Evolutionary conservation across 768 basidiomycete genomes (phyloP).

Genomic region (Leccinum obscurum): DNA sequence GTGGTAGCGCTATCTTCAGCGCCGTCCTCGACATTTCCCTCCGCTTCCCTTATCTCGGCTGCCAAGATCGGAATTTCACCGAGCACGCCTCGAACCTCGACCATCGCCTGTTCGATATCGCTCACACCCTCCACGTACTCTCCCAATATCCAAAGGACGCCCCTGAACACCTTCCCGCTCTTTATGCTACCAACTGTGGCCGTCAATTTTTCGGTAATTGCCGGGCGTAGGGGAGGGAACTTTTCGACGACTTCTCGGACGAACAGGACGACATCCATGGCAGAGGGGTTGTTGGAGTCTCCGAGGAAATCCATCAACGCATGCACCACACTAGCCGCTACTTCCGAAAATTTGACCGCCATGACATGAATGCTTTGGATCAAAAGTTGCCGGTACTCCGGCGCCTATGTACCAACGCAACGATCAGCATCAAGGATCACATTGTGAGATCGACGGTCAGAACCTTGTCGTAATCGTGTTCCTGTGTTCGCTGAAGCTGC

Average conservation of each 20-base stretch:
- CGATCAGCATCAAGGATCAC: background rate
- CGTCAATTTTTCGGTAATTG: constrained; percentile 85
- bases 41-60: constrained; percentile 78
- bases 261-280: constrained; percentile 91
- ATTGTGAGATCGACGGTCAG: background rate
- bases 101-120: constrained; percentile 74
- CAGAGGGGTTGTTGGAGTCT: constrained; percentile 92
- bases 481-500: constrained; percentile 91
- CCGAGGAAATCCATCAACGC: constrained; percentile 93
- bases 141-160: constrained; percentile 97
- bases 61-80: constrained; percentile 98
- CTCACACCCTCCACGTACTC: constrained; percentile 76
- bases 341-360: constrained; percentile 95
- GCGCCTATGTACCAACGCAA: constrained; percentile 50
- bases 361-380: constrained; percentile 97
- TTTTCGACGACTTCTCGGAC: constrained; percentile 95
- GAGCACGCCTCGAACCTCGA: constrained; percentile 78
- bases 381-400: constrained; percentile 93
- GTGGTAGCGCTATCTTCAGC: constrained; percentile 37
- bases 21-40: constrained; percentile 49
- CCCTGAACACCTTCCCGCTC: constrained; percentile 95
- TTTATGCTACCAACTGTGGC: constrained; percentile 83
- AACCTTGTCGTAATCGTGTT: constrained; percentile 91
- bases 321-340: constrained; percentile 93
- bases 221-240: constrained; percentile 81